Percentiles rank a stretch among this genome's conserved stretches.
These are phyloP conservation scores for Ophiocordyceps camponoti-saundersi DNA, from an alignment of 2,329 filamentous ascomycete genomes.

Conservation along the genomic window DNA sequence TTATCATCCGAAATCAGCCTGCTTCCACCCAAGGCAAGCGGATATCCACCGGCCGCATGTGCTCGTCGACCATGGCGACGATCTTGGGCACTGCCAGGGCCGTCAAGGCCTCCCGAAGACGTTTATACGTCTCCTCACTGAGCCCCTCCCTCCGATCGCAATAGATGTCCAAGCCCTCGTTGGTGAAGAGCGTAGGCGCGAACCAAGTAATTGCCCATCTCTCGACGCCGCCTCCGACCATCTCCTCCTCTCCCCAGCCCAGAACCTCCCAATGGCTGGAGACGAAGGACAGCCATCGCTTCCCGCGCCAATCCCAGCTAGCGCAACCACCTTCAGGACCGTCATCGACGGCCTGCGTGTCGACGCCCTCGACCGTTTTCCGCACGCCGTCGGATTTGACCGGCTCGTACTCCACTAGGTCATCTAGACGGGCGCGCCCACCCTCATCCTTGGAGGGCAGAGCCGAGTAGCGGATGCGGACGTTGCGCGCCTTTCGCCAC, in stretches of 20 bases:
- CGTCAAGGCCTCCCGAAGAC: slow-evolving; percentile 35
- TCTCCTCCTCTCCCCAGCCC: slow-evolving; percentile 46
- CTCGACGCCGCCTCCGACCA: slow-evolving; percentile 24
- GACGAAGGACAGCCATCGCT: slow-evolving; percentile 55
- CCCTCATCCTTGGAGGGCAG: slow-evolving; percentile 22
- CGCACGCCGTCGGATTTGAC: slow-evolving; percentile 27
- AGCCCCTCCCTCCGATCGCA: slow-evolving; percentile 44
- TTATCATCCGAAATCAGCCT: slow-evolving; percentile 1
- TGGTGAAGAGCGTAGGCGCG: slow-evolving; percentile 66
- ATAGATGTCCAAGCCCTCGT: slow-evolving; percentile 68
- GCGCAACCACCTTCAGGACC: slow-evolving; percentile 6
- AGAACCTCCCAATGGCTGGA: slow-evolving; percentile 67
- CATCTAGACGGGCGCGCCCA: slow-evolving; percentile 39
- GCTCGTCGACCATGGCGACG: slow-evolving; percentile 26
- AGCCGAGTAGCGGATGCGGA: slow-evolving; percentile 57
- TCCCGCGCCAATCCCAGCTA: slow-evolving; percentile 61
- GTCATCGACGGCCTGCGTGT: slow-evolving; percentile 23
- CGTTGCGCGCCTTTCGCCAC: slow-evolving; percentile 69
- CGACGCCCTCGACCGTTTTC: slow-evolving; percentile 48
- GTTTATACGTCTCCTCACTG: slow-evolving; percentile 34
- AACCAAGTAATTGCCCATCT: slow-evolving; percentile 76
- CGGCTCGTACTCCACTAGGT: slow-evolving; percentile 55
- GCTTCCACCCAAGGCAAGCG: slow-evolving; percentile 29
- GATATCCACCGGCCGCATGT: slow-evolving; percentile 35
- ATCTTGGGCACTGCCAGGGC: slow-evolving; percentile 34